Evolutionary conservation across 805 yeast genomes (phyloP).

Genomic region (Candida michaelii): DNA sequence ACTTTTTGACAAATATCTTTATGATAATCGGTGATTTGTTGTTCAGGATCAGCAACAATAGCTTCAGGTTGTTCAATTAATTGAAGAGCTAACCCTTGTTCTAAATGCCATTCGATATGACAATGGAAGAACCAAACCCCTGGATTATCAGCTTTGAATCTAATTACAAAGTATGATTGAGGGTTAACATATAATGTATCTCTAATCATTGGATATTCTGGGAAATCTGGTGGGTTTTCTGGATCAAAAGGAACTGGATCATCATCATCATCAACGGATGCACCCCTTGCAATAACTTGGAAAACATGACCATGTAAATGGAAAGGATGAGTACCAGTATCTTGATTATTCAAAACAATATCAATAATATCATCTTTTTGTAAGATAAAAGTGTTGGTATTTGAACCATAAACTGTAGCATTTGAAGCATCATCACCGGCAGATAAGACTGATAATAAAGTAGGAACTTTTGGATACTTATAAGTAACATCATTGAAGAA

Average conservation of each 20-base stretch:
- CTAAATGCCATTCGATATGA: slow-evolving; percentile 83
- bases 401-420: slow-evolving; percentile 68
- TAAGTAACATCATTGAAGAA: slow-evolving; percentile 69
- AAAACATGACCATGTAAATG: slow-evolving; percentile 75
- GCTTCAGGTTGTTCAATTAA: slow-evolving; percentile 69
- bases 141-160: slow-evolving; percentile 84
- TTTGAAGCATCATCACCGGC: slow-evolving; percentile 60
- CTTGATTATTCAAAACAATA: slow-evolving; percentile 73
- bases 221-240: slow-evolving; percentile 39
- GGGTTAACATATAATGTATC: slow-evolving; percentile 71
- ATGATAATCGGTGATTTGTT: slow-evolving; percentile 63
- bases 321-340: slow-evolving; percentile 78
- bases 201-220: slow-evolving; percentile 61
- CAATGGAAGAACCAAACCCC: slow-evolving; percentile 96
- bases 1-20: slow-evolving; percentile 57
- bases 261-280: slow-evolving; percentile 52
- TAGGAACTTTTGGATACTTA: slow-evolving; percentile 68
- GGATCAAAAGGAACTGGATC: slow-evolving; percentile 47
- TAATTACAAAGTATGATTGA: slow-evolving; percentile 63
- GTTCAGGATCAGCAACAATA: slow-evolving; percentile 40
- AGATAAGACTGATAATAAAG: slow-evolving; percentile 61
- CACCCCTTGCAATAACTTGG: slow-evolving; percentile 58
- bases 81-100: slow-evolving; percentile 74
- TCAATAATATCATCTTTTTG: slow-evolving; percentile 67
- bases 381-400: slow-evolving; percentile 62